A percentile compares a stretch with the other conserved stretches of the same genome.
Conservation (phyloP, 2,329 filamentous ascomycete species). For the Trichoderma arundinaceum region DNA sequence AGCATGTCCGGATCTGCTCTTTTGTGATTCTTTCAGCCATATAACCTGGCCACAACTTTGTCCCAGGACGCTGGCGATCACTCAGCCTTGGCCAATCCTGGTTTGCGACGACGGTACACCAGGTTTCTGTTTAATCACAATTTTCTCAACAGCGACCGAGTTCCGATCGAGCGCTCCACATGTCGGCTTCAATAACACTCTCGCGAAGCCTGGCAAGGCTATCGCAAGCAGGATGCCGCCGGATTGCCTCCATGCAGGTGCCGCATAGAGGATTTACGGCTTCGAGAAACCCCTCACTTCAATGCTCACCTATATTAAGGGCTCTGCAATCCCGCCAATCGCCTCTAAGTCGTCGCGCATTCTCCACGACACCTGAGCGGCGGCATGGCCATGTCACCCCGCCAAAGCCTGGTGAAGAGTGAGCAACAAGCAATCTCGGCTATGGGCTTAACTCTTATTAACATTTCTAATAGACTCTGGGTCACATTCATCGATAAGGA, state of each 20-base stretch:
- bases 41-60: background rate
- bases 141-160: background rate
- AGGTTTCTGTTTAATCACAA: background rate
- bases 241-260: slow-evolving; percentile 37
- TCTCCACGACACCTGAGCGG: slow-evolving; percentile 66
- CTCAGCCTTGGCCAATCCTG: background rate
- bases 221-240: slow-evolving; percentile 41
- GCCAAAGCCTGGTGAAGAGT: slow-evolving; percentile 93
- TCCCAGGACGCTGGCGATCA: background rate
- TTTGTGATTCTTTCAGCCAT: slow-evolving; percentile 9
- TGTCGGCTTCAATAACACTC: slow-evolving; percentile 45
- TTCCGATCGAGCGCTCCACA: slow-evolving; percentile 32
- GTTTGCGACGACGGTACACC: slow-evolving; percentile 4
- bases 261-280: slow-evolving; percentile 32
- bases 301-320: slow-evolving; percentile 34
- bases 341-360: slow-evolving; percentile 52
- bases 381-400: slow-evolving; percentile 81
- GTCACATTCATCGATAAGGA: slow-evolving; percentile 96
- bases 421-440: slow-evolving; percentile 44
- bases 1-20: slow-evolving; percentile 6
- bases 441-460: background rate
- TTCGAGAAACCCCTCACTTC: slow-evolving; percentile 34
- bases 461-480: slow-evolving; percentile 65
- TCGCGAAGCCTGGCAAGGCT: slow-evolving; percentile 44
- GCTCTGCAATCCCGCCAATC: slow-evolving; percentile 20